Percentiles rank a stretch among this genome's conserved stretches.
Conservation (phyloP, 2,329 filamentous ascomycete species). For the Pseudocercospora musae region DNA sequence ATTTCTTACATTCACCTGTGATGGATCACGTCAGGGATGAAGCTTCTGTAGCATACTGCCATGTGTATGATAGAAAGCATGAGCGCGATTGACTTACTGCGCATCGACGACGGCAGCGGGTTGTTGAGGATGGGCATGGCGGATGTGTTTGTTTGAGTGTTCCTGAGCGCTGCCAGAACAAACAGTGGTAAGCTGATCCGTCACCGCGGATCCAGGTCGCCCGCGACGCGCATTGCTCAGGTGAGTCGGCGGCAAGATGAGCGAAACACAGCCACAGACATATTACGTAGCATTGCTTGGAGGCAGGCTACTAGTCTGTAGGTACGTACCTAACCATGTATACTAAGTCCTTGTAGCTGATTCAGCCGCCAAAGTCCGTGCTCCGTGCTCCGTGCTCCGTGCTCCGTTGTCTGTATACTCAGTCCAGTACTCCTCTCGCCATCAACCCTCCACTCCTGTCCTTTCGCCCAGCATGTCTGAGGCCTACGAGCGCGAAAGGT, state of each 20-base stretch:
- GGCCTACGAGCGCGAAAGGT: constrained; percentile 60
- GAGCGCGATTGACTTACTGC: constrained; percentile 42
- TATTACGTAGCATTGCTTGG: not conserved
- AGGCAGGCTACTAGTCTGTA: too few species aligned
- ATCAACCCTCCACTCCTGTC: too few species aligned
- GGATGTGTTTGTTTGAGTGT: not conserved
- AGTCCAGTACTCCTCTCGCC: not conserved
- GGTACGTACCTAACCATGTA: too few species aligned
- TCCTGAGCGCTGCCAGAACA: not conserved
- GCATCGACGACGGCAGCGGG: constrained; percentile 52
- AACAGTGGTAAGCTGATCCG: not conserved
- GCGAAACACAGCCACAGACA: not conserved
- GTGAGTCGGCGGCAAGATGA: not conserved
- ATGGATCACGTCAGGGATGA: not conserved
- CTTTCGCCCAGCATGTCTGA: constrained; percentile 48
- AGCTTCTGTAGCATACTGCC: not conserved
- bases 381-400: too few species aligned
- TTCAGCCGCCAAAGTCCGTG: not conserved
- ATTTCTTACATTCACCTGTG: constrained; percentile 94
- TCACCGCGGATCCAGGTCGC: too few species aligned
- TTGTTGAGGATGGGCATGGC: constrained; percentile 52
- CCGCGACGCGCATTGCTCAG: not conserved
- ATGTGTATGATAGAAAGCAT: too few species aligned
- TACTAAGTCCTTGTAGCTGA: too few species aligned
- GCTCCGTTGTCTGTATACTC: too few species aligned